These are phyloP conservation scores for Scutellaria barbata DNA, from an alignment of 257 asterid species.

Conservation along the genomic window DNA sequence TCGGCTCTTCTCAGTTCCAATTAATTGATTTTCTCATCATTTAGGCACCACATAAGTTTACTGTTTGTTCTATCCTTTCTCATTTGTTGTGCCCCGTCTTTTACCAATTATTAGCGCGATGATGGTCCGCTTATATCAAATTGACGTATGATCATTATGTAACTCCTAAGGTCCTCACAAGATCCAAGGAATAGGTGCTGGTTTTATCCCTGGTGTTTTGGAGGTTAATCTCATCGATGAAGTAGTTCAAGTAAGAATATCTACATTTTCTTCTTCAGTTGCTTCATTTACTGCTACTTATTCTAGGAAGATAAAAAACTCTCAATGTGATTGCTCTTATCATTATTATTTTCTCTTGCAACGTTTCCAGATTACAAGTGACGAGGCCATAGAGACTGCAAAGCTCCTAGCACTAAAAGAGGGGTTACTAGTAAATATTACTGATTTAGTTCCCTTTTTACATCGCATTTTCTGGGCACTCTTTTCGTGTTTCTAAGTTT, in stretches of 20 bases:
- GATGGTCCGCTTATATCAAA: not conserved
- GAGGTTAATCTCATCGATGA: constrained; percentile 60
- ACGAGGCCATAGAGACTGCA: constrained; percentile 86
- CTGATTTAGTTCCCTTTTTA: not conserved
- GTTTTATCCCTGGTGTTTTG: constrained; percentile 67
- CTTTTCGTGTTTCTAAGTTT: not conserved
- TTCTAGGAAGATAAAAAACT: not conserved
- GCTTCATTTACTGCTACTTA: no score
- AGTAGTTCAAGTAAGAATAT: constrained; percentile 61
- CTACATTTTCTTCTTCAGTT: not conserved
- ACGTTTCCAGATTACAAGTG: constrained; percentile 67
- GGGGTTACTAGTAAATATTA: constrained; percentile 65
- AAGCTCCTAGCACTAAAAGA: constrained; percentile 81
- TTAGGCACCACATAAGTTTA: no score
- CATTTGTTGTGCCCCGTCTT: no score
- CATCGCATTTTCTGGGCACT: not conserved
- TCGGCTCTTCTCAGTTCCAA: not conserved
- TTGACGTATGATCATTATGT: constrained; percentile 18
- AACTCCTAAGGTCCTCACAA: constrained; percentile 62
- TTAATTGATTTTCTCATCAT: no score
- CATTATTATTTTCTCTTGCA: not conserved
- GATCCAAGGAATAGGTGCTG: constrained; percentile 83
- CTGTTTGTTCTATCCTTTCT: no score
- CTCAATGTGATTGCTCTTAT: not conserved
- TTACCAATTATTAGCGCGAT: no score